These are phyloP conservation scores for Phytopythium ostracodes DNA, from an alignment of 352 stramenopile genomes.

Conservation along the genomic window DNA sequence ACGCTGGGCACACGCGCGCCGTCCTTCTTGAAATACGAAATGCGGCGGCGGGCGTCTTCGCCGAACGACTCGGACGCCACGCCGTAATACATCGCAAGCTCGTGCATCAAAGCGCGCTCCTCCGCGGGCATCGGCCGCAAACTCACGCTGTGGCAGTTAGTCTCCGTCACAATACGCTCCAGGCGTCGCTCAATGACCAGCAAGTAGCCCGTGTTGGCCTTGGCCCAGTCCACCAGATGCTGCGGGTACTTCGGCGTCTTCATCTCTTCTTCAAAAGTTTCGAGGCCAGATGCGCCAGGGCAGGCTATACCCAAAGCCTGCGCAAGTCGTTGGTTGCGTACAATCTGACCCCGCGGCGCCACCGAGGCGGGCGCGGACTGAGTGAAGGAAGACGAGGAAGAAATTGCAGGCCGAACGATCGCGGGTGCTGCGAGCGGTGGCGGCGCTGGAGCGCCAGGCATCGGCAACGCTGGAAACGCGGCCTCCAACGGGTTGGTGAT, in stretches of 20 bases:
- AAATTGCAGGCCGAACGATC: constrained; percentile 25
- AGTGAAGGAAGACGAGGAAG: constrained; percentile 14
- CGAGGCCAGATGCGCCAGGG: constrained; percentile 30
- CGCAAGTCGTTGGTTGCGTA: constrained; percentile 66
- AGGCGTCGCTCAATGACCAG: constrained; percentile 69
- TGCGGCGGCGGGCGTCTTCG: constrained; percentile 58
- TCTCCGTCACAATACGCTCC: constrained; percentile 65
- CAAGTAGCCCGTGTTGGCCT: constrained; percentile 65
- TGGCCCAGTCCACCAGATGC: constrained; percentile 67
- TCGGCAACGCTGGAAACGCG: constrained; percentile 65
- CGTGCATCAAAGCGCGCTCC: constrained; percentile 70
- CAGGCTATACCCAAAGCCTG: constrained; percentile 53
- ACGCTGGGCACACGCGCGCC: constrained; percentile 41
- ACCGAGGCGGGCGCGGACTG: constrained; percentile 16
- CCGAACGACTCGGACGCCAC: constrained; percentile 76
- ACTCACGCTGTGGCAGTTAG: constrained; percentile 68
- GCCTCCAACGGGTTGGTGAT: constrained; percentile 32
- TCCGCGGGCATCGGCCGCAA: constrained; percentile 67
- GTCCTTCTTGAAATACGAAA: constrained; percentile 77
- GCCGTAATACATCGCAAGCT: constrained; percentile 58
- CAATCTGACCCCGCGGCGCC: constrained; percentile 42
- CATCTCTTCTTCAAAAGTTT: constrained; percentile 75
- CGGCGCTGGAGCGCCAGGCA: constrained; percentile 28
- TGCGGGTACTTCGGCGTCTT: constrained; percentile 60
- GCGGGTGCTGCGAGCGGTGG: constrained; percentile 36